phyloP scores from a whole-genome alignment of 495 filamentous ascomycete species.

The Saxophila tyrrhenica region DNA sequence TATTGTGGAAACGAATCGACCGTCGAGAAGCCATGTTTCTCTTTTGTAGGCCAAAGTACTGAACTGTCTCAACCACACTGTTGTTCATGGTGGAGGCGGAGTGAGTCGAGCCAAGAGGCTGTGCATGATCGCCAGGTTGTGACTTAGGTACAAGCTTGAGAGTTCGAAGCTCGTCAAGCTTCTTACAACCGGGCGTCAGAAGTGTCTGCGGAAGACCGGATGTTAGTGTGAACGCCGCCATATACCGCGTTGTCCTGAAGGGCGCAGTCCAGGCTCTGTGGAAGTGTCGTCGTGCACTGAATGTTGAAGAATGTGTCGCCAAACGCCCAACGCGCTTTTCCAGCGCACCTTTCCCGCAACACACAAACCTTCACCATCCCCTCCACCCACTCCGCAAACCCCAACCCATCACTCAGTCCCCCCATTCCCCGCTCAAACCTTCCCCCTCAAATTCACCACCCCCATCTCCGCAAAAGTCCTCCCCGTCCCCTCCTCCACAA shows the following conservation, averaged over 20 bases:
- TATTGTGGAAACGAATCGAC: background rate
- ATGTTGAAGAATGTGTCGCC: too few relatives aligned
- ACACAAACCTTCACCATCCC: too few relatives aligned
- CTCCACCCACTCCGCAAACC: background rate
- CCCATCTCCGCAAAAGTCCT: conserved; percentile 90
- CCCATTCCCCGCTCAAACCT: background rate
- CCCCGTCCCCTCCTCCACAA: conserved; percentile 63
- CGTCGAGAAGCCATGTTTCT: background rate
- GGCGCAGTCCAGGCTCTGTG: too few relatives aligned
- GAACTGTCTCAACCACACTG: background rate
- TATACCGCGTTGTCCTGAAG: background rate
- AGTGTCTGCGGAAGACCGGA: background rate
- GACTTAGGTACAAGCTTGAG: too few relatives aligned
- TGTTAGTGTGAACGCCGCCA: background rate
- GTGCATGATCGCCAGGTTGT: background rate
- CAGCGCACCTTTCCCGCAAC: too few relatives aligned
- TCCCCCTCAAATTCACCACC: conserved; percentile 52
- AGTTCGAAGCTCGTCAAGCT: background rate
- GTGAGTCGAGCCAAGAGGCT: background rate
- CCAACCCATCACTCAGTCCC: background rate
- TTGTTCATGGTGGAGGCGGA: background rate
- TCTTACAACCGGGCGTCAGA: background rate
- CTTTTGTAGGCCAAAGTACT: background rate
- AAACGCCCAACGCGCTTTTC: too few relatives aligned
- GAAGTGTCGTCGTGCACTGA: too few relatives aligned